phyloP scores from a whole-genome alignment of 2,329 filamentous ascomycete species.

The Beauveria caledonica region DNA sequence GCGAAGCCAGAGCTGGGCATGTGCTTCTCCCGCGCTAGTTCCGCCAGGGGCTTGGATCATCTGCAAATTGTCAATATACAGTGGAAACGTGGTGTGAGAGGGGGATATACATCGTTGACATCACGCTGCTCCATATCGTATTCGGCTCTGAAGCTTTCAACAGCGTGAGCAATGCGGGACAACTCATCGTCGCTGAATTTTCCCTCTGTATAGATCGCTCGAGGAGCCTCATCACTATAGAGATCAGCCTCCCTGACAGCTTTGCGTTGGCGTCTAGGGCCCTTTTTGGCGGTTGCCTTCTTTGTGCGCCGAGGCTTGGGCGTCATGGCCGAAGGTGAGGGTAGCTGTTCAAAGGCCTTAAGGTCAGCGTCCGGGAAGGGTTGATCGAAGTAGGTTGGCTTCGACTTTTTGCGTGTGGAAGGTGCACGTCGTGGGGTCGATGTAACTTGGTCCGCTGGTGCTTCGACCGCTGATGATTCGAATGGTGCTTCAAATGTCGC shows the following conservation, averaged over 20 bases:
- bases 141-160: slow-evolving; percentile 37
- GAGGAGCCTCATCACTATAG: slow-evolving; percentile 17
- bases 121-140: slow-evolving; percentile 34
- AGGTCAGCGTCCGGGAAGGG: slow-evolving; percentile 16
- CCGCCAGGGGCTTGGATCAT: slow-evolving; percentile 30
- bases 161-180: slow-evolving; percentile 29
- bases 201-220: slow-evolving; percentile 26
- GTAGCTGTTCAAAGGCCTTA: slow-evolving; percentile 18
- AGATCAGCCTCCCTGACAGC: slow-evolving; percentile 13
- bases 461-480: not conserved
- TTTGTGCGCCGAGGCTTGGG: slow-evolving; percentile 5
- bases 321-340: slow-evolving; percentile 25
- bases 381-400: slow-evolving; percentile 37
- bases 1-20: slow-evolving; percentile 40
- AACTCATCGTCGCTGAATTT: slow-evolving; percentile 38
- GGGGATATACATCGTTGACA: slow-evolving; percentile 35
- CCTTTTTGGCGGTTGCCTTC: slow-evolving; percentile 5
- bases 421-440: slow-evolving; percentile 20
- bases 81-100: slow-evolving; percentile 19
- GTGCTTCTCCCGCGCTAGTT: slow-evolving; percentile 26
- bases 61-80: slow-evolving; percentile 13
- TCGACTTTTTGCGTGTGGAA: slow-evolving; percentile 38
- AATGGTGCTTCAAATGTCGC: not conserved
- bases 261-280: not conserved
- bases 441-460: not conserved